These are phyloP conservation scores for Penicillium crystallinum DNA, from an alignment of 495 filamentous ascomycete genomes.

Conservation along the genomic window DNA sequence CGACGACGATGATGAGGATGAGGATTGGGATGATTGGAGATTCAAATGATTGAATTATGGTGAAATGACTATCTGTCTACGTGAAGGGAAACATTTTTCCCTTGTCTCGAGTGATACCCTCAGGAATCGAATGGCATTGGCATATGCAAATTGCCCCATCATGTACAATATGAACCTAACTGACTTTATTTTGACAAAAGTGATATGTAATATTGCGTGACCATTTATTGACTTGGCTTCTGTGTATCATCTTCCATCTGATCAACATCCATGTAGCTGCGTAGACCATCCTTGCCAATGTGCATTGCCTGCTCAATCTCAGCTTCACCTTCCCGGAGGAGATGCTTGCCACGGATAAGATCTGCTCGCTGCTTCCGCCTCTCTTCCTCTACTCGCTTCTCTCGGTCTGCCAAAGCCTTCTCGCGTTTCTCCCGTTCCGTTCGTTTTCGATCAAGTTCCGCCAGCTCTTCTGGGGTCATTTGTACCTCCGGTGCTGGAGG, in stretches of 20 bases:
- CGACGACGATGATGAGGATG: conserved; percentile 41
- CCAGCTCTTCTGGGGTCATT: conserved; percentile 52
- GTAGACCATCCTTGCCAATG: conserved; percentile 65
- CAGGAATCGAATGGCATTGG: conserved; percentile 21
- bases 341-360: conserved; percentile 58
- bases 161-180: conserved; percentile 15
- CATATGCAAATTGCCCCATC: background rate
- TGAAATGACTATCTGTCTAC: conserved; percentile 7
- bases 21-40: conserved; percentile 64
- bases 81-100: conserved; percentile 22
- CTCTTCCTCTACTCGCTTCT: conserved; percentile 68
- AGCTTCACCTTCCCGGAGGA: conserved; percentile 67
- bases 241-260: conserved; percentile 11
- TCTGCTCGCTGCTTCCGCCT: conserved; percentile 63
- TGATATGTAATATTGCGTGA: background rate
- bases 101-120: conserved; percentile 41
- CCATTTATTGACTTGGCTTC: conserved; percentile 3
- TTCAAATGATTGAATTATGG: conserved; percentile 43
- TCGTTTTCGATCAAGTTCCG: conserved; percentile 55
- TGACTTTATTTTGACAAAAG: conserved; percentile 6
- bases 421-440: conserved; percentile 64
- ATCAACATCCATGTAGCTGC: conserved; percentile 53
- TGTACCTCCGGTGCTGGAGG: conserved; percentile 56
- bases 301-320: conserved; percentile 77
- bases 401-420: conserved; percentile 68